Conservation (phyloP, 208 protist genomes). For the Crithidia sp. region DNA sequence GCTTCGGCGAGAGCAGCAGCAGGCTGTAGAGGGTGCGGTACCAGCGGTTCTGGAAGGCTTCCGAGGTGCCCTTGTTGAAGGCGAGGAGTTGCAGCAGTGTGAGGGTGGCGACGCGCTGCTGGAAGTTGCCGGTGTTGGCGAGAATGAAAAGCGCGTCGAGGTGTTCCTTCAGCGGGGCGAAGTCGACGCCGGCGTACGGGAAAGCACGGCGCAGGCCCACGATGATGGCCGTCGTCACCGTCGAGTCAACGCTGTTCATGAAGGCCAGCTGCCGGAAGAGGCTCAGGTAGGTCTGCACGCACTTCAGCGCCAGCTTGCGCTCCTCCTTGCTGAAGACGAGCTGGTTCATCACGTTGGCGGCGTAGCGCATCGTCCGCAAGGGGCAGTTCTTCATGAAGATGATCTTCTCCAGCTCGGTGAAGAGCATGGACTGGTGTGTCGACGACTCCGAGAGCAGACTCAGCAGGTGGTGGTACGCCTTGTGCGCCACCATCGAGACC, state of each 20-base stretch:
- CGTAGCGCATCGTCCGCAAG: slow-evolving; percentile 87
- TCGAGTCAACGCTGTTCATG: slow-evolving; percentile 73
- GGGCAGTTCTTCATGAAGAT: slow-evolving; percentile 92
- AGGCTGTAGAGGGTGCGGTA: slow-evolving; percentile 91
- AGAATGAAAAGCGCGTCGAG: slow-evolving; percentile 90
- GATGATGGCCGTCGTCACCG: slow-evolving; percentile 90
- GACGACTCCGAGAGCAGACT: slow-evolving; percentile 85
- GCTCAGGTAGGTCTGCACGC: slow-evolving; percentile 88
- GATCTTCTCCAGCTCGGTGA: slow-evolving; percentile 91
- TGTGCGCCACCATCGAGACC: slow-evolving; percentile 71
- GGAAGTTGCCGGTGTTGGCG: slow-evolving; percentile 88
- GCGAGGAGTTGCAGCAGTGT: slow-evolving; percentile 88
- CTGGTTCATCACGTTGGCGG: slow-evolving; percentile 92
- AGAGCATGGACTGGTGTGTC: slow-evolving; percentile 82
- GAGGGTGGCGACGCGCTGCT: slow-evolving; percentile 87
- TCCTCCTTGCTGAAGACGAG: slow-evolving; percentile 93
- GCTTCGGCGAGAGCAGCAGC: slow-evolving; percentile 88
- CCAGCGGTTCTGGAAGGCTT: slow-evolving; percentile 83
- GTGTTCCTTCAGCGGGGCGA: slow-evolving; percentile 80
- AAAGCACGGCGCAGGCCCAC: slow-evolving; percentile 92
- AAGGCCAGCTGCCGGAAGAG: slow-evolving; percentile 84
- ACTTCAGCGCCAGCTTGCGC: slow-evolving; percentile 87
- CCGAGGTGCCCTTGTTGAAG: slow-evolving; percentile 68
- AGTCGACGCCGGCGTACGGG: slow-evolving; percentile 88
- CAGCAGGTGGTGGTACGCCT: slow-evolving; percentile 89